Evolutionary conservation across 169 alveolate species (phyloP).

Genomic region (Cryptosporidium ubiquitum): DNA sequence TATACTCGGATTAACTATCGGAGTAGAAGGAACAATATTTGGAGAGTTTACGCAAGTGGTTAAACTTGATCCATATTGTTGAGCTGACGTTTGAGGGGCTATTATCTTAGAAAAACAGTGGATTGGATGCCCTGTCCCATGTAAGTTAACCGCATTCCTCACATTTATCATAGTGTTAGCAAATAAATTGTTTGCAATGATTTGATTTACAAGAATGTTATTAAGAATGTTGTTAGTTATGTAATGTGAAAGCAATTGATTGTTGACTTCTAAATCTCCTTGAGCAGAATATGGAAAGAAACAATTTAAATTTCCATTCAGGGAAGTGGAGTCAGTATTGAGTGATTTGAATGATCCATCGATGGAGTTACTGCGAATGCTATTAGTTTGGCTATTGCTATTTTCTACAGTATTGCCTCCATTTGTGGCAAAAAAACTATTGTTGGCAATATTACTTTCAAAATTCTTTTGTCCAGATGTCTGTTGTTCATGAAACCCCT

Average conservation of each 20-base stretch:
- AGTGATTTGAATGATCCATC: neutral
- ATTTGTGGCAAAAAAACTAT: neutral
- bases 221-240: slow-evolving; percentile 21
- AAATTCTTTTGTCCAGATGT: neutral
- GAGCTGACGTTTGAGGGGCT: neutral
- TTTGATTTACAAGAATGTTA: slow-evolving; percentile 29
- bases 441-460: neutral
- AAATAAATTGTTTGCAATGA: slow-evolving; percentile 19
- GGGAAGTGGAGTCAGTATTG: neutral
- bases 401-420: neutral
- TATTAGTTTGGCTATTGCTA: neutral
- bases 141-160: slow-evolving; percentile 1
- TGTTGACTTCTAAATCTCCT: neutral
- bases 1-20: neutral
- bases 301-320: neutral
- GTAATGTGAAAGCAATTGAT: slow-evolving; percentile 25
- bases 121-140: slow-evolving; percentile 2
- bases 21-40: slow-evolving; percentile 5
- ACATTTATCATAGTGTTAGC: neutral
- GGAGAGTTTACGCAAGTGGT: neutral
- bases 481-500: neutral
- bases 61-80: neutral
- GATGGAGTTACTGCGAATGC: neutral
- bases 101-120: neutral
- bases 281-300: neutral